phyloP scores from a whole-genome alignment of 2,329 filamentous ascomycete genomes.

The Thelonectria rubi region DNA sequence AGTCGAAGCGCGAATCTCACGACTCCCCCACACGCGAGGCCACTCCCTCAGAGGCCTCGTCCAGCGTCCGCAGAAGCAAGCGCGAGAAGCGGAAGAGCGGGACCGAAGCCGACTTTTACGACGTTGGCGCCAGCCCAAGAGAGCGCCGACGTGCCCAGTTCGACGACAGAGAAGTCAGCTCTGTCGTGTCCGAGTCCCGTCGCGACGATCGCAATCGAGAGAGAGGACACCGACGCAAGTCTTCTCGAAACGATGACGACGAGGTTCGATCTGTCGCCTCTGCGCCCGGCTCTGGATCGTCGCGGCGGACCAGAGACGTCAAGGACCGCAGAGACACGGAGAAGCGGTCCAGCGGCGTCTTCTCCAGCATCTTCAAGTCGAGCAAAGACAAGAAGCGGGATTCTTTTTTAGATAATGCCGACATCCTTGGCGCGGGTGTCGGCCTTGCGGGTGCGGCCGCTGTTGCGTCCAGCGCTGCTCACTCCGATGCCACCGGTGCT shows the following conservation, averaged over 20 bases:
- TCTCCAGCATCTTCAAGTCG: conserved; percentile 60
- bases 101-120: conserved; percentile 48
- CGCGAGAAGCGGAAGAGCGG: conserved; percentile 51
- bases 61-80: conserved; percentile 53
- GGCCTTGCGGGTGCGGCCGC: conserved; percentile 64
- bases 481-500: conserved; percentile 58
- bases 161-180: conserved; percentile 59
- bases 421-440: conserved; percentile 75
- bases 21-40: conserved; percentile 48
- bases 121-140: conserved; percentile 49
- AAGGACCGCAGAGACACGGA: conserved; percentile 45
- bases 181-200: conserved; percentile 58
- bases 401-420: conserved; percentile 79
- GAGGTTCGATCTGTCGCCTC: conserved; percentile 58
- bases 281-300: conserved; percentile 45
- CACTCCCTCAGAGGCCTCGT: conserved; percentile 51
- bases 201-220: conserved; percentile 47
- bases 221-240: conserved; percentile 44
- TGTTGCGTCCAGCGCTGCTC: conserved; percentile 51
- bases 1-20: conserved; percentile 48
- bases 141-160: conserved; percentile 52
- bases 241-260: conserved; percentile 55
- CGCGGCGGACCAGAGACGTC: conserved; percentile 46
- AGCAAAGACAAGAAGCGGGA: conserved; percentile 54
- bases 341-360: conserved; percentile 54